Evolutionary conservation across 257 asterid genomes (phyloP).

Genomic region (Jaltomata sinuosa): DNA sequence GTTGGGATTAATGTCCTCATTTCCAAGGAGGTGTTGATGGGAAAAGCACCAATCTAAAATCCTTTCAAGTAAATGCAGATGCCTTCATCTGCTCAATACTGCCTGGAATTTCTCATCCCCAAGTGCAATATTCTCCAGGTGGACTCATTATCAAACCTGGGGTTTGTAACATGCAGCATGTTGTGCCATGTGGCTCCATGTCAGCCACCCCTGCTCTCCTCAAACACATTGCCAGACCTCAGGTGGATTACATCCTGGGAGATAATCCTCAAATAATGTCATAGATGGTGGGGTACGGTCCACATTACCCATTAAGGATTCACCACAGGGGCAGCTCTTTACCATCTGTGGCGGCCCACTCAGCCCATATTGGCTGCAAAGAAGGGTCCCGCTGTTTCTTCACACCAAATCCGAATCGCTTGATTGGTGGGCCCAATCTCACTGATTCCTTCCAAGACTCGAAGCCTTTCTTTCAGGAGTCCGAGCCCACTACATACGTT

Average conservation of each 20-base stretch:
- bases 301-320: conserved; percentile 58
- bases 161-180: conserved; percentile 81
- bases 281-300: conserved; percentile 80
- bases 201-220: conserved; percentile 65
- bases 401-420: conserved; percentile 47
- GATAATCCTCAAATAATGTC: conserved; percentile 76
- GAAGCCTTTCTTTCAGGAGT: conserved; percentile 68
- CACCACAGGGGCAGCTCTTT: conserved; percentile 73
- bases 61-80: conserved; percentile 69
- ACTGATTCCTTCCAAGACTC: conserved; percentile 59
- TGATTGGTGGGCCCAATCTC: conserved; percentile 64
- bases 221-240: conserved; percentile 66
- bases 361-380: conserved; percentile 45
- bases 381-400: conserved; percentile 47
- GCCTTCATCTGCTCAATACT: conserved; percentile 61
- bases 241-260: conserved; percentile 87
- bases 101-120: conserved; percentile 67
- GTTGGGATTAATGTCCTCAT: conserved; percentile 78
- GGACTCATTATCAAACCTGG: conserved; percentile 73
- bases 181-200: conserved; percentile 56
- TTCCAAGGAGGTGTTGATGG: conserved; percentile 86
- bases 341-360: conserved; percentile 53
- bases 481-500: conserved; percentile 78
- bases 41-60: conserved; percentile 43
- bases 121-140: conserved; percentile 77